A percentile compares a stretch with the other conserved stretches of the same genome.
Conservation (phyloP, 1,139 yeast species). For the Spencermartinsiella ligniputridi region DNA sequence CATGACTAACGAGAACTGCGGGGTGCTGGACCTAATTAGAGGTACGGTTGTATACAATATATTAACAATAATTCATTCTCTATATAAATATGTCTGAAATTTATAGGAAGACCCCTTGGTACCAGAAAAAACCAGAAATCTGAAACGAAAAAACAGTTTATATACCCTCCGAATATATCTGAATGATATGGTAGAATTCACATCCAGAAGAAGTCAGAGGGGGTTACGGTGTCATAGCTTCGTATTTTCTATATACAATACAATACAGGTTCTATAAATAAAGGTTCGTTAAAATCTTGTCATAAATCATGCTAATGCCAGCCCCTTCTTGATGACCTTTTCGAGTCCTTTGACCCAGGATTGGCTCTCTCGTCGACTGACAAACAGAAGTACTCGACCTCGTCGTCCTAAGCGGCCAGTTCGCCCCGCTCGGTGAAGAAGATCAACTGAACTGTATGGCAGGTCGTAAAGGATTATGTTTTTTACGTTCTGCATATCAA, state of each 20-base stretch:
- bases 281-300: too few species aligned
- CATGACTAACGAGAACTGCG: too few species aligned
- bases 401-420: constrained; percentile 89
- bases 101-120: constrained; percentile 11
- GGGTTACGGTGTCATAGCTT: neutral
- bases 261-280: too few species aligned
- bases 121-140: constrained; percentile 9
- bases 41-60: too few species aligned
- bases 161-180: constrained; percentile 16
- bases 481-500: constrained; percentile 77
- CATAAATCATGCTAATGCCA: constrained; percentile 18
- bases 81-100: constrained; percentile 15
- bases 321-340: constrained; percentile 51
- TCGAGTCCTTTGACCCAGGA: constrained; percentile 86
- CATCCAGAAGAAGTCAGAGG: constrained; percentile 7
- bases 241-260: neutral
- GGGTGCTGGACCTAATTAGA: too few species aligned
- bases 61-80: too few species aligned
- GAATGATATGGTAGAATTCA: constrained; percentile 1
- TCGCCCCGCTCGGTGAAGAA: constrained; percentile 88
- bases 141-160: constrained; percentile 21
- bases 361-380: constrained; percentile 59
- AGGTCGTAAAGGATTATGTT: constrained; percentile 82
- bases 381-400: constrained; percentile 80
- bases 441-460: constrained; percentile 79